Percentiles rank a stretch among this genome's conserved stretches.
phyloP scores from a whole-genome alignment of 202 grass and related monocot genomes.

The Saccharum hybrid region DNA sequence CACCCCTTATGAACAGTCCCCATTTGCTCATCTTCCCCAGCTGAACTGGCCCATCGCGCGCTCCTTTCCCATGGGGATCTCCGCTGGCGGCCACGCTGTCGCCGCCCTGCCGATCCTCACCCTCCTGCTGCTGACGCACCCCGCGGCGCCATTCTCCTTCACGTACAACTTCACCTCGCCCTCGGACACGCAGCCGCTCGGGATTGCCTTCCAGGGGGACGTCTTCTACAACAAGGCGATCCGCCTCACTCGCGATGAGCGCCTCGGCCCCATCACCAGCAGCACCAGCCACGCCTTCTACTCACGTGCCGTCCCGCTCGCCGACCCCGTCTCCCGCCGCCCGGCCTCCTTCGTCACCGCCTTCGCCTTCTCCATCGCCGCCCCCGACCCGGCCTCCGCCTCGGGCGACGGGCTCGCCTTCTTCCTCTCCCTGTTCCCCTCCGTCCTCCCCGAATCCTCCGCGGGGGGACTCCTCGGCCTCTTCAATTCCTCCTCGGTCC shows the following conservation, averaged over 20 bases:
- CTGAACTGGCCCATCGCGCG: not conserved
- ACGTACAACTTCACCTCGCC: conserved; percentile 59
- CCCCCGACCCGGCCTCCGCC: conserved; percentile 45
- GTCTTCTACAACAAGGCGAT: conserved; percentile 74
- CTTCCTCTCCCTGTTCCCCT: conserved; percentile 78
- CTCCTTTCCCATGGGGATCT: conserved; percentile 21
- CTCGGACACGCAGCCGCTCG: conserved; percentile 49
- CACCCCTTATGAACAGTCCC: not conserved
- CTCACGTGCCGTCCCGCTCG: conserved; percentile 55
- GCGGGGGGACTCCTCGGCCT: conserved; percentile 65
- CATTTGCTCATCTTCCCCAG: not conserved
- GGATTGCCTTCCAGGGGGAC: conserved; percentile 73
- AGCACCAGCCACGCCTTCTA: conserved; percentile 65
- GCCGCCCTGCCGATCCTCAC: not conserved
- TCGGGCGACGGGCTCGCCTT: conserved; percentile 74
- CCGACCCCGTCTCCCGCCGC: conserved; percentile 58
- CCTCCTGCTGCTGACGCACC: conserved; percentile 32
- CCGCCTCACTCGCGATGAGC: conserved; percentile 71
- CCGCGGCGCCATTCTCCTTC: conserved; percentile 60
- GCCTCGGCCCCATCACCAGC: conserved; percentile 54
- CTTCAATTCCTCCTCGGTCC: conserved; percentile 59
- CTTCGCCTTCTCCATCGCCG: conserved; percentile 70
- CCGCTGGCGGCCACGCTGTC: conserved; percentile 11
- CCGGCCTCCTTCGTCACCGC: conserved; percentile 59
- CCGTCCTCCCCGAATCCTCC: conserved; percentile 54